These are phyloP conservation scores for Coniochaeta hoffmannii DNA, from an alignment of 2,329 filamentous ascomycete genomes.

Conservation along the genomic window DNA sequence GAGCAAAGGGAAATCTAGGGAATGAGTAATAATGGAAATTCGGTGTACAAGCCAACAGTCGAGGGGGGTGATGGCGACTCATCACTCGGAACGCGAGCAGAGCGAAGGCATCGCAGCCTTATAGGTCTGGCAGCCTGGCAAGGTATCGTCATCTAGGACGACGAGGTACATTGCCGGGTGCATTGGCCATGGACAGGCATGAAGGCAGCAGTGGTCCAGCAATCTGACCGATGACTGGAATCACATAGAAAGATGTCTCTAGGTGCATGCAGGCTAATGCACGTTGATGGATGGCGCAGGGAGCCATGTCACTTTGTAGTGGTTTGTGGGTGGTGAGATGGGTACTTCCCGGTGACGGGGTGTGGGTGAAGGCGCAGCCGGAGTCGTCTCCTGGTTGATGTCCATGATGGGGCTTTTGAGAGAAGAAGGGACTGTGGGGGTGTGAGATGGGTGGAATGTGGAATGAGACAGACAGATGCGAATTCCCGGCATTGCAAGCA, in stretches of 20 bases:
- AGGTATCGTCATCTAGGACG: slow-evolving; percentile 19
- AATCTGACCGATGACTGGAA: slow-evolving; percentile 8
- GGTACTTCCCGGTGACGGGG: neutral
- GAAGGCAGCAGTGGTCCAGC: slow-evolving; percentile 4
- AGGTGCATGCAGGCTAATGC: slow-evolving; percentile 9
- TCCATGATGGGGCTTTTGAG: neutral
- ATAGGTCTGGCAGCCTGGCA: slow-evolving; percentile 35
- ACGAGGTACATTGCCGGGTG: slow-evolving; percentile 17
- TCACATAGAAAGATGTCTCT: neutral
- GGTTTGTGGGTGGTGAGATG: slow-evolving; percentile 3
- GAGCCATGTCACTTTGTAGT: neutral
- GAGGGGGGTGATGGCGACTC: slow-evolving; percentile 3
- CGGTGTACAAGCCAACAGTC: neutral
- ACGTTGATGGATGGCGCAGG: slow-evolving; percentile 4
- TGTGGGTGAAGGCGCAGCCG: slow-evolving; percentile 2
- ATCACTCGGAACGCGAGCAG: slow-evolving; percentile 8
- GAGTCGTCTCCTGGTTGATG: neutral
- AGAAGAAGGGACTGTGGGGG: neutral
- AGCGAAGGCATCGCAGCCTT: slow-evolving; percentile 44
- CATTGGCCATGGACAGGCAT: slow-evolving; percentile 2
- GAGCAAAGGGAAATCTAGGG: slow-evolving; percentile 10
- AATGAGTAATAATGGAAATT: neutral
- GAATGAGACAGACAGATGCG: neutral
- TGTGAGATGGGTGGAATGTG: neutral
- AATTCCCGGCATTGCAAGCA: neutral